Percentiles rank a stretch among this genome's conserved stretches.
phyloP scores from a whole-genome alignment of 2,329 filamentous ascomycete species.

The Epicoccum nigrum region DNA sequence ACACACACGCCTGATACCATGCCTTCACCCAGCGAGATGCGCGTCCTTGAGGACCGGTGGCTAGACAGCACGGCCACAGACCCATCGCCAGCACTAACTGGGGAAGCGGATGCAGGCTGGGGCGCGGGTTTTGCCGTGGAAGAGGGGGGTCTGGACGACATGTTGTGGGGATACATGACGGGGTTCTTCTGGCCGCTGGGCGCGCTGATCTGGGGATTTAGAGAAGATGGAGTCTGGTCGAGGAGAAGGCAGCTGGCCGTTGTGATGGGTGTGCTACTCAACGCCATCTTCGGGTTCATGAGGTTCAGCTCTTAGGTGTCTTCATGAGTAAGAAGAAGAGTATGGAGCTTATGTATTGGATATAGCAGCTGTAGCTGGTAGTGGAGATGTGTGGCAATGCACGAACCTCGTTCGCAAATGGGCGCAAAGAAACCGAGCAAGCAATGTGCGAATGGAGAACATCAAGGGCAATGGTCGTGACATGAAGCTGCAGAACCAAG shows the following conservation, averaged over 20 bases:
- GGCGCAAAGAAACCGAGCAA: no score
- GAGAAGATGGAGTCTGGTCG: slow-evolving; percentile 87
- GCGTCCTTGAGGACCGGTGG: slow-evolving; percentile 86
- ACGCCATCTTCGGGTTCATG: slow-evolving; percentile 72
- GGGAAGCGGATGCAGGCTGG: slow-evolving; percentile 51
- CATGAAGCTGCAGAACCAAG: background rate
- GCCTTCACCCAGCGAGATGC: slow-evolving; percentile 77
- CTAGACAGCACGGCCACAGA: slow-evolving; percentile 69
- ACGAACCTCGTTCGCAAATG: no score
- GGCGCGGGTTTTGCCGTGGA: slow-evolving; percentile 60
- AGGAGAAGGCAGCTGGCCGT: slow-evolving; percentile 86
- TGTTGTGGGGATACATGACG: slow-evolving; percentile 85
- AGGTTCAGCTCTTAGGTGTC: slow-evolving; percentile 7
- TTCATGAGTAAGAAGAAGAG: background rate
- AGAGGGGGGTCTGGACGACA: slow-evolving; percentile 75
- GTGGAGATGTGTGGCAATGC: no score
- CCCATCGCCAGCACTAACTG: slow-evolving; percentile 48
- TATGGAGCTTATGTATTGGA: background rate
- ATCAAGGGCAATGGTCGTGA: background rate
- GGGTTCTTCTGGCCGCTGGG: slow-evolving; percentile 96
- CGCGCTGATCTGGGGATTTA: slow-evolving; percentile 80
- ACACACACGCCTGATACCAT: slow-evolving; percentile 88
- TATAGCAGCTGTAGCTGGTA: background rate
- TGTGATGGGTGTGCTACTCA: slow-evolving; percentile 80
- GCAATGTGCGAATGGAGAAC: no score